Evolutionary conservation across 2,329 filamentous ascomycete species (phyloP), one percentile per base, ranked within the genome.

Genomic region (Aureobasidium musti): DNA sequence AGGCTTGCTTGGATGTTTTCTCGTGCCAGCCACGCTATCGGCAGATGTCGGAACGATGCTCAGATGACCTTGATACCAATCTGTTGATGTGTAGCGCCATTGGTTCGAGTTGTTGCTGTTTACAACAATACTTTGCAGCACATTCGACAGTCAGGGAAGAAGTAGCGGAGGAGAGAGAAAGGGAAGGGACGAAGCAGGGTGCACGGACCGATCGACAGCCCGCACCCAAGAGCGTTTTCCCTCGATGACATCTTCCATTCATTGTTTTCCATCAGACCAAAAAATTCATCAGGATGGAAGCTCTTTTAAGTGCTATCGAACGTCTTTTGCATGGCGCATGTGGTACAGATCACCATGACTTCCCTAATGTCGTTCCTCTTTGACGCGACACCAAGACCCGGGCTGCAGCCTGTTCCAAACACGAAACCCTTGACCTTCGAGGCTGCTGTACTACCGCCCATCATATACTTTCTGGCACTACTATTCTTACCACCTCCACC

Each of bases 381-480:
- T 23, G 65, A 60, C 26, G 47, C 65, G 30, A 63, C 54, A 67
- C 77, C 76, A 21, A 71, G 78, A 54, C 73, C 77, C 39, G 79
- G 77, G 37, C 73, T 81, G 35, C 75, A 77, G 53, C 78, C 78
- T 1, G 76, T 80, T 50, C 78, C 78, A n/a, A 76, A 76, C 26
- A 80, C 77, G 4, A 74, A 69, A 23, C 77, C 79, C 6, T 72
- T 81, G 26, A 79, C 77, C 0, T 69, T 79, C 28, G 72, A 76
- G 53, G 77, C 79, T 7, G 72, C 78, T 6, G 65, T 81, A 33
- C 72, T 75, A 33, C 79, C 79, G 23, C 79, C 79, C 2, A 67
- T 81, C 17, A 72, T 77, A 6, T 81, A 81, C 70, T 81, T 80
- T 65, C 64, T 80, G 30, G 79, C 79, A 3, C 71, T 81, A 0